These are phyloP conservation scores for Monilinia fructicola DNA, from an alignment of 2,329 filamentous ascomycete genomes.

Conservation along the genomic window DNA sequence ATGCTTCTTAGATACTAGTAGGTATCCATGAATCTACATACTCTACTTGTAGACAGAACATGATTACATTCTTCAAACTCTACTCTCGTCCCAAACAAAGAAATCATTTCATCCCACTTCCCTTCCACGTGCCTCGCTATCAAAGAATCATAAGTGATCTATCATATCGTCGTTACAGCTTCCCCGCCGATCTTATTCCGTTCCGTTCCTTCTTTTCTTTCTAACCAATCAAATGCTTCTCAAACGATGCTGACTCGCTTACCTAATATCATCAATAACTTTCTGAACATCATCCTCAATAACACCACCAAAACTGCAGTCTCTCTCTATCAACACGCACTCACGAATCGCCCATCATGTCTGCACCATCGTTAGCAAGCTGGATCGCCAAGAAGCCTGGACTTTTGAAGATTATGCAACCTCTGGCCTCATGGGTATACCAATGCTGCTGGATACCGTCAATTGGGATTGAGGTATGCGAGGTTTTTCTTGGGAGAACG, in stretches of 20 bases:
- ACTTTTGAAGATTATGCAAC: conserved; percentile 76
- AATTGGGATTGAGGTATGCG: conserved; percentile 82
- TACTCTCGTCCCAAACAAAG: conserved; percentile 4
- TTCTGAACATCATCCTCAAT: conserved; percentile 19
- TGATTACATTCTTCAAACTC: not conserved
- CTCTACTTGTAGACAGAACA: too few species aligned
- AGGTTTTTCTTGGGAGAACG: not conserved
- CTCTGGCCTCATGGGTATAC: conserved; percentile 86
- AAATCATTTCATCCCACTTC: conserved; percentile 3
- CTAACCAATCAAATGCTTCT: not conserved
- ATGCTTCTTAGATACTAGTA: too few species aligned
- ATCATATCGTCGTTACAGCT: conserved; percentile 1
- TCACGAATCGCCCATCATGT: conserved; percentile 36
- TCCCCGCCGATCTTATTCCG: conserved; percentile 12
- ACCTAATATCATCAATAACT: conserved; percentile 22
- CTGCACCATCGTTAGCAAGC: conserved; percentile 60
- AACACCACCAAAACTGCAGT: conserved; percentile 24
- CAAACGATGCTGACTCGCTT: conserved; percentile 17
- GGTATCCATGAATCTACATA: too few species aligned
- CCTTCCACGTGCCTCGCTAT: not conserved
- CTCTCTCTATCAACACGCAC: conserved; percentile 2
- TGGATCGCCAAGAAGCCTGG: conserved; percentile 83
- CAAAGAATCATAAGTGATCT: not conserved
- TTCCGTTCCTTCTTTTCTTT: conserved; percentile 6
- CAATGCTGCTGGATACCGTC: conserved; percentile 86